Conservation (phyloP, 1,284 basidiomycete genomes). For the Puccinia hordei region DNA sequence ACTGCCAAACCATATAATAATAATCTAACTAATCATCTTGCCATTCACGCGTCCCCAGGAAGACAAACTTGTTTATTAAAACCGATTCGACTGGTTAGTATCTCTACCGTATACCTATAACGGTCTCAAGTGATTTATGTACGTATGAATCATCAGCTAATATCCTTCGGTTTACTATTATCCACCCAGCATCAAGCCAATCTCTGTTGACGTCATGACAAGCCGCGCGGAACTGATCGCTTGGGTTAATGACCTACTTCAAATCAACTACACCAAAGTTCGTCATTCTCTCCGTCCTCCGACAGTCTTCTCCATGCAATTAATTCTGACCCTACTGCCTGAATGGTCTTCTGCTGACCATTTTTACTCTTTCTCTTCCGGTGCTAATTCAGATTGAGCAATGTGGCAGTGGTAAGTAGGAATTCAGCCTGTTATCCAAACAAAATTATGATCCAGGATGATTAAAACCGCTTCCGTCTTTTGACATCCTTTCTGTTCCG, state of each 20-base stretch:
- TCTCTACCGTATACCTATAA: too few species aligned
- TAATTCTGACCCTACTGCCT: too few species aligned
- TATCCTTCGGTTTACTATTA: not conserved
- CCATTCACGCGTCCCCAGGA: not conserved
- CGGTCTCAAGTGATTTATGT: too few species aligned
- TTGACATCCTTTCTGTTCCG: conserved; percentile 63
- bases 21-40: not conserved
- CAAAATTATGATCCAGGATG: not conserved
- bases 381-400: conserved; percentile 35
- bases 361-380: not conserved
- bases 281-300: conserved; percentile 71
- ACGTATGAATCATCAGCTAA: too few species aligned
- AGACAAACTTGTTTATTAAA: not conserved
- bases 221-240: conserved; percentile 78
- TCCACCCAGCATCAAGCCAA: not conserved
- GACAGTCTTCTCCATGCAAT: not conserved
- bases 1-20: not conserved
- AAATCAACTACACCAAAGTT: conserved; percentile 86
- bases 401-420: conserved; percentile 41
- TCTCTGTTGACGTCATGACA: conserved; percentile 26
- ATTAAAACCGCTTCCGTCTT: conserved; percentile 59
- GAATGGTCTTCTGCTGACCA: not conserved
- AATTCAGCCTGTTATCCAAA: not conserved
- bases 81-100: too few species aligned
- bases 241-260: conserved; percentile 93